Evolutionary conservation across 1,284 basidiomycete species (phyloP).

Genomic region (Leccinum insolens): DNA sequence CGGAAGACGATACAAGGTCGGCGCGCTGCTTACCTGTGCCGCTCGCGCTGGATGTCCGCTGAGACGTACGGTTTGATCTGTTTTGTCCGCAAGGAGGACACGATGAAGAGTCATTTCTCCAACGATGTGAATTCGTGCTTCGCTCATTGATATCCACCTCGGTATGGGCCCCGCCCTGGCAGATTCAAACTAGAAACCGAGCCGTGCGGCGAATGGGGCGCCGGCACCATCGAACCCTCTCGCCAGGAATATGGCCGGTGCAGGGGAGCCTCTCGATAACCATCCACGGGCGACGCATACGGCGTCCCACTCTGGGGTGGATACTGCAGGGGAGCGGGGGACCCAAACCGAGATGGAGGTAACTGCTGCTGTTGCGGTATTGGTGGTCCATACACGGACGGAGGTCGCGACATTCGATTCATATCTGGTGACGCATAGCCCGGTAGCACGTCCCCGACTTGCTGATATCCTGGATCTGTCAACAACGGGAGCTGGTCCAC

Average conservation of each 20-base stretch:
- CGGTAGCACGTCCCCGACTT: conserved; percentile 27
- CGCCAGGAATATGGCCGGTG: conserved; percentile 46
- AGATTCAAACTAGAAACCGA: conserved; percentile 25
- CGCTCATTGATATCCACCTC: conserved; percentile 28
- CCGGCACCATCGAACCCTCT: conserved; percentile 10
- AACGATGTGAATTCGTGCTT: conserved; percentile 3
- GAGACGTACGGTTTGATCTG: conserved; percentile 30
- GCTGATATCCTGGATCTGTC: conserved; percentile 33
- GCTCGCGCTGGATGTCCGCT: conserved; percentile 19
- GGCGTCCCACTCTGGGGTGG: conserved; percentile 31
- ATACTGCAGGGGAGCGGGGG: conserved; percentile 27
- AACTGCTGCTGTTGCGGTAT: conserved; percentile 5
- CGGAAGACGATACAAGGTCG: conserved; percentile 17
- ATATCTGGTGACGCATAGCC: conserved; percentile 30
- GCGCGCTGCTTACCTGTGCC: conserved; percentile 24
- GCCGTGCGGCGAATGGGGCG: conserved; percentile 8
- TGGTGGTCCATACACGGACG: conserved; percentile 33
- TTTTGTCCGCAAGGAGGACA: background rate
- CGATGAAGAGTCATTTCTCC: conserved; percentile 5
- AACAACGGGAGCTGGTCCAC: conserved; percentile 60
- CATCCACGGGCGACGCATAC: conserved; percentile 27
- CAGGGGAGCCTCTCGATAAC: conserved; percentile 48
- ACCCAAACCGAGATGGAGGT: conserved; percentile 16
- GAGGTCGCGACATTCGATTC: conserved; percentile 22
- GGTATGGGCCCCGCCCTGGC: conserved; percentile 41